Evolutionary conservation across 768 basidiomycete genomes (phyloP).

Genomic region (Tephrocybe sp.): DNA sequence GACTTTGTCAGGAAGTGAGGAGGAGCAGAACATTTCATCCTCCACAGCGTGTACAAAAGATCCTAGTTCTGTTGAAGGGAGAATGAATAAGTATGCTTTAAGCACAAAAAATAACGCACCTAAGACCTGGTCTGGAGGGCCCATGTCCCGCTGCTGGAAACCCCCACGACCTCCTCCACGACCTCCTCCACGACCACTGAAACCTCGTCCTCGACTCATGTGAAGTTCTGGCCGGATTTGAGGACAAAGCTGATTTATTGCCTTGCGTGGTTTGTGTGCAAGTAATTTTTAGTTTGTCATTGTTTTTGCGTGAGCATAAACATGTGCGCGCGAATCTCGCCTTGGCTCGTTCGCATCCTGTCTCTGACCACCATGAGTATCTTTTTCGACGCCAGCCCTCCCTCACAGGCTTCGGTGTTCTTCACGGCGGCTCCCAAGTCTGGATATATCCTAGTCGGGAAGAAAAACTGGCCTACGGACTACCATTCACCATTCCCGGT

Average conservation of each 20-base stretch:
- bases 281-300: constrained; percentile 16
- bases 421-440: constrained; percentile 17
- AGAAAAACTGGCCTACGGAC: constrained; percentile 29
- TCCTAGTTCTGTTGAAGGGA: constrained; percentile 73
- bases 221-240: not conserved
- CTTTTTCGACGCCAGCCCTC: constrained; percentile 25
- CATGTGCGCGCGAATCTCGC: constrained; percentile 7
- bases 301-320: constrained; percentile 9
- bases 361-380: constrained; percentile 24
- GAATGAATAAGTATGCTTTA: constrained; percentile 10
- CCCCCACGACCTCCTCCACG: constrained; percentile 72
- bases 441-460: constrained; percentile 29
- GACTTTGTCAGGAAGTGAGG: constrained; percentile 83
- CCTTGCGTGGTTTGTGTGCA: not conserved
- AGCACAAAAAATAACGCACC: constrained; percentile 41
- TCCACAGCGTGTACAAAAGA: constrained; percentile 94
- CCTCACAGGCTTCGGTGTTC: constrained; percentile 26
- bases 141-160: constrained; percentile 67
- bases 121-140: constrained; percentile 79
- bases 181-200: constrained; percentile 52
- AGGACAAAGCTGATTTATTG: constrained; percentile 1
- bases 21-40: constrained; percentile 96
- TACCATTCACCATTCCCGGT: constrained; percentile 12
- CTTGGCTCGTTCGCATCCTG: constrained; percentile 7
- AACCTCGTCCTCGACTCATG: constrained; percentile 39